Percentiles rank a stretch among this genome's conserved stretches.
Conservation (phyloP, 768 basidiomycete species). For the Hemileccinum rubropunctum region DNA sequence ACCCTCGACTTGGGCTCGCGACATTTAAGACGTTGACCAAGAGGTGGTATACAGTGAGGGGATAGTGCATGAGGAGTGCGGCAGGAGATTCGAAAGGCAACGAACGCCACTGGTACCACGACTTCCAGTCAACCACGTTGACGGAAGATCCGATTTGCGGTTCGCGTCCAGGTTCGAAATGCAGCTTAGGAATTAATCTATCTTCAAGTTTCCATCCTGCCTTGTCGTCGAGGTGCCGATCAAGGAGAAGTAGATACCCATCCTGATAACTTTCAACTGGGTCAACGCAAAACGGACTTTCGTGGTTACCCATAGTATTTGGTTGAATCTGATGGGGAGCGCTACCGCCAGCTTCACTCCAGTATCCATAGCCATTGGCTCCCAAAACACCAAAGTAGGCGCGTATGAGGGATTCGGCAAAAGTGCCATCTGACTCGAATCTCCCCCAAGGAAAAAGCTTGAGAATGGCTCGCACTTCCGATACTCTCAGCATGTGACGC, state of each 20-base stretch:
- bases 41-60: conserved; percentile 40
- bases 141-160: conserved; percentile 24
- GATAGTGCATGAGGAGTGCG: conserved; percentile 43
- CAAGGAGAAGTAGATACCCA: conserved; percentile 33
- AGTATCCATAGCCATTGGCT: conserved; percentile 39
- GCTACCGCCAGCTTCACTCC: conserved; percentile 38
- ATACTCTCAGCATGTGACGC: conserved; percentile 38
- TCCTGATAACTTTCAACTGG: conserved; percentile 26
- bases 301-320: conserved; percentile 9
- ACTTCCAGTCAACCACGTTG: conserved; percentile 39
- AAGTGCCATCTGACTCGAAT: conserved; percentile 41
- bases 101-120: conserved; percentile 46
- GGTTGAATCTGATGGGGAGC: conserved; percentile 28
- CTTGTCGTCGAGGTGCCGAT: conserved; percentile 30
- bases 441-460: conserved; percentile 43
- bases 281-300: conserved; percentile 4
- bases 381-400: conserved; percentile 40
- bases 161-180: conserved; percentile 28
- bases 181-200: conserved; percentile 33
- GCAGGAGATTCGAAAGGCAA: conserved; percentile 43
- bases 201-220: conserved; percentile 38
- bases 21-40: conserved; percentile 35
- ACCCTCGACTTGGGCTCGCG: conserved; percentile 22
- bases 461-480: conserved; percentile 32
- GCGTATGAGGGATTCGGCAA: conserved; percentile 32